Percentiles rank a stretch among this genome's conserved stretches.
Evolutionary conservation across 768 basidiomycete species (phyloP).

Genomic region (Leccinum rimulosum): DNA sequence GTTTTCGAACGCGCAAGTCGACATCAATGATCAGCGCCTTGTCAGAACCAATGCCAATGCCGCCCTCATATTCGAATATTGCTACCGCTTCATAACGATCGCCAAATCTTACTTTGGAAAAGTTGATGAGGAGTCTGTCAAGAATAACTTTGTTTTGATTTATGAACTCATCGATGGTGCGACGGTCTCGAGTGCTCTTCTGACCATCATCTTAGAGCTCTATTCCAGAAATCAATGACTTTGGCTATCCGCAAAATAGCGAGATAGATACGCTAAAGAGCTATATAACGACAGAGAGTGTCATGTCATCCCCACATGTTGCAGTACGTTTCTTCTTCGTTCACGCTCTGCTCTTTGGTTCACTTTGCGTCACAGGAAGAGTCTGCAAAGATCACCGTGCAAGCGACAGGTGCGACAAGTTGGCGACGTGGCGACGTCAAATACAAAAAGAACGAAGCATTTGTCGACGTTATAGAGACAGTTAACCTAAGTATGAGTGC

Average conservation of each 20-base stretch:
- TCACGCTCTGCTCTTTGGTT: not conserved
- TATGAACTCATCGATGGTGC: slow-evolving; percentile 97
- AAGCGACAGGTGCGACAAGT: slow-evolving; percentile 95
- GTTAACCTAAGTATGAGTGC: slow-evolving; percentile 97
- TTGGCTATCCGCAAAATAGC: slow-evolving; percentile 98
- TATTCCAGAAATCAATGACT: slow-evolving; percentile 89
- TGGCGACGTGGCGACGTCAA: slow-evolving; percentile 96
- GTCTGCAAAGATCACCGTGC: slow-evolving; percentile 93
- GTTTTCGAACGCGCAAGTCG: not conserved
- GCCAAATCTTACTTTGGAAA: slow-evolving; percentile 97
- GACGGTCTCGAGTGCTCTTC: slow-evolving; percentile 12
- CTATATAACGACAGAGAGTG: slow-evolving; percentile 97
- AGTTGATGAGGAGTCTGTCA: slow-evolving; percentile 95
- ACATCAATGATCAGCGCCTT: not conserved
- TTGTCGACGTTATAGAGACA: slow-evolving; percentile 98
- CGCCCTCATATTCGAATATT: slow-evolving; percentile 96
- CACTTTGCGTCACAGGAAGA: slow-evolving; percentile 64
- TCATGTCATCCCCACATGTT: slow-evolving; percentile 81
- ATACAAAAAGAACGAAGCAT: slow-evolving; percentile 99
- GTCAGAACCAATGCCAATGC: slow-evolving; percentile 93
- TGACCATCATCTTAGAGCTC: slow-evolving; percentile 4
- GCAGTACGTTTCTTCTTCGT: slow-evolving; percentile 49
- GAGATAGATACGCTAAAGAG: slow-evolving; percentile 97
- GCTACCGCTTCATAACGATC: slow-evolving; percentile 94
- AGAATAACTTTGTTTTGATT: slow-evolving; percentile 98